Conservation (phyloP, 169 alveolate genomes). For the Amoebophrya sp. region DNA sequence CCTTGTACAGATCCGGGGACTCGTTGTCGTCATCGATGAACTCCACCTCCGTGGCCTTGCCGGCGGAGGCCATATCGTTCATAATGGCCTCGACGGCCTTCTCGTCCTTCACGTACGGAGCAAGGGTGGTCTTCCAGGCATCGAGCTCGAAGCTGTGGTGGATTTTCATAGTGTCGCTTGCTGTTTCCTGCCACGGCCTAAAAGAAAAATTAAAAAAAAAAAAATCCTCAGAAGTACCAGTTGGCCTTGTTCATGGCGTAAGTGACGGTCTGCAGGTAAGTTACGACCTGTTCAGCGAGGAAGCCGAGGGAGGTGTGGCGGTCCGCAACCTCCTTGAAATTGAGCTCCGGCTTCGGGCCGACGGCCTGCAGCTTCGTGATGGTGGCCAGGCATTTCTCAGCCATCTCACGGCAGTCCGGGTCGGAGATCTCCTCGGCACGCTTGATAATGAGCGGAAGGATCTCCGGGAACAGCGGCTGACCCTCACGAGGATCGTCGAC, state of each 20-base stretch:
- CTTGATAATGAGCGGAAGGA: not conserved
- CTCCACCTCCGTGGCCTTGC: conserved; percentile 25
- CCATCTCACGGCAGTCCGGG: conserved; percentile 18
- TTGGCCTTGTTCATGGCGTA: not conserved
- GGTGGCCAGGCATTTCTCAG: conserved; percentile 4
- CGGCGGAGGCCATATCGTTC: conserved; percentile 27
- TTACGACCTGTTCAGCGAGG: not conserved
- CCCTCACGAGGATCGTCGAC: conserved; percentile 13
- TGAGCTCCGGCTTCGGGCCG: not conserved
- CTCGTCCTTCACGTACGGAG: not conserved
- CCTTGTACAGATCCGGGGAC: conserved; percentile 34
- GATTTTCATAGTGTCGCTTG: too few relatives aligned
- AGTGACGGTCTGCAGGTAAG: not conserved
- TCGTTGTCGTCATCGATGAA: conserved; percentile 20
- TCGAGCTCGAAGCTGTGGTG: not conserved
- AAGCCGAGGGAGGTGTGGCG: not conserved
- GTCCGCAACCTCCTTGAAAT: not conserved
- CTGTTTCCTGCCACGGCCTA: too few relatives aligned
- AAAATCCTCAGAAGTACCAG: not conserved
- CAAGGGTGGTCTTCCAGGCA: not conserved
- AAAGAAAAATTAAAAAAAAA: too few relatives aligned
- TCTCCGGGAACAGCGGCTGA: not conserved
- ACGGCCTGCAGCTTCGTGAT: not conserved
- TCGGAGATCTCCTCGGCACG: conserved; percentile 10
- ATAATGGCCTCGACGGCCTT: conserved; percentile 18